Conservation (phyloP, 2,329 filamentous ascomycete species). For the Trichoderma harzianum region DNA sequence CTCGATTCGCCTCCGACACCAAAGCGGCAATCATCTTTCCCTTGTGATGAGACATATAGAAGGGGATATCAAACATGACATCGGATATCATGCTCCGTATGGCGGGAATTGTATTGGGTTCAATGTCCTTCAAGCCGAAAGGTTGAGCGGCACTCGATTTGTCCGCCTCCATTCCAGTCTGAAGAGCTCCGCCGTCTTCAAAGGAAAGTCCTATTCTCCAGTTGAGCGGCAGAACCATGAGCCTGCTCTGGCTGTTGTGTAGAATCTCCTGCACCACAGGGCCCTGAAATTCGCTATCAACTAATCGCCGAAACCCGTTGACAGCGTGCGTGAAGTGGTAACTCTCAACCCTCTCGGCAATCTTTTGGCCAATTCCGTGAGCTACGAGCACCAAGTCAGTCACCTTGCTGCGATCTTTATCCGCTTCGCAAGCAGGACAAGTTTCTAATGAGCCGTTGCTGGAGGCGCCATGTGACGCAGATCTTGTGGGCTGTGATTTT, state of each 20-base stretch:
- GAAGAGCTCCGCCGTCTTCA: constrained; percentile 69
- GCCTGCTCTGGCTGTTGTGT: constrained; percentile 73
- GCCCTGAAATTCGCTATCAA: constrained; percentile 79
- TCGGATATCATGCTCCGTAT: constrained; percentile 94
- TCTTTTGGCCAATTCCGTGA: constrained; percentile 94
- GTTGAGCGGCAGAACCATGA: constrained; percentile 93
- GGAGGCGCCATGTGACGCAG: constrained; percentile 29
- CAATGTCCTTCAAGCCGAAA: constrained; percentile 77
- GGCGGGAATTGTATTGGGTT: constrained; percentile 82
- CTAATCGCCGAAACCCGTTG: constrained; percentile 79
- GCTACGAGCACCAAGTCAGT: constrained; percentile 88
- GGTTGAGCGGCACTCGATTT: constrained; percentile 55
- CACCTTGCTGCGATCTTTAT: constrained; percentile 65
- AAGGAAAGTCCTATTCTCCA: constrained; percentile 88
- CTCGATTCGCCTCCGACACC: constrained; percentile 84
- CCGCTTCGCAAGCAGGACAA: constrained; percentile 59
- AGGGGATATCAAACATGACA: constrained; percentile 97
- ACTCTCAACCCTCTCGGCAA: constrained; percentile 90
- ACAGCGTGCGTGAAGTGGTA: constrained; percentile 97
- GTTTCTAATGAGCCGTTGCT: constrained; percentile 28
- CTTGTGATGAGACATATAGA: constrained; percentile 96
- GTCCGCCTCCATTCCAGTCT: constrained; percentile 45
- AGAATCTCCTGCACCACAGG: constrained; percentile 72
- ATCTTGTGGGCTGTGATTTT: constrained; percentile 29
- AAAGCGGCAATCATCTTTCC: constrained; percentile 90